Base-by-base conservation (phyloP, 2,329 filamentous ascomycete genomes). In the Claviceps fusiformis region DNA sequence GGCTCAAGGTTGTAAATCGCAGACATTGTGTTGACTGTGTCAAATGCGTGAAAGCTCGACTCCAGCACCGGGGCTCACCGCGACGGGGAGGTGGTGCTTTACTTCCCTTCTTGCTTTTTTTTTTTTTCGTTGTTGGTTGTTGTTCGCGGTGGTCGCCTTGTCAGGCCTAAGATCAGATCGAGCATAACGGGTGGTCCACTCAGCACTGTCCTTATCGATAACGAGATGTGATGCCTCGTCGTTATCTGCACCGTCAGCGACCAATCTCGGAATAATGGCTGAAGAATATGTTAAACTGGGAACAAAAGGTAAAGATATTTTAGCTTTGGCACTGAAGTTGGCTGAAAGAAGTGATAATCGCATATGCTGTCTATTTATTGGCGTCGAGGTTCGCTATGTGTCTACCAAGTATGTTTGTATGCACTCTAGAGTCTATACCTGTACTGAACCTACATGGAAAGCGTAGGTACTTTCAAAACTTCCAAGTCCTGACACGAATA, bases 1-100 rank as follows among this genome's bases (percentile, higher is more conserved):
- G 93, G 92, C 71, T 96, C 92, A 65, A 95, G 88, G 64, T 95
- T 95, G 72, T 97, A 97, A 56, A 91, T 85, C 48, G 87, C 78
- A 56, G 89, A 92, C 92, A 97, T 96, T 33, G n/a, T 51, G 15
- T 50, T 33, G n/a, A n/a, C n/a, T 44, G 31, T n/a, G 11, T 19
- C 33, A 8, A 29, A n/a, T 24, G 45, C 19, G 52, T 33, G 7
- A 33, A 13, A 0, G 9, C 33, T 35, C 39, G 45, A 29, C 45
- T 37, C 13, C 33, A 48, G 33, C 33, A 39, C 44, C 41, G 9
- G 19, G 3, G 24, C 19, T 29, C 44, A 31, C 44, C 15, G 43
- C 29, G 9, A 10, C 24, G 11, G 11, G 17, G 31, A 29, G 29
- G 13, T 33, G 31, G 4, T 27, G 13, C 24, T 46, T 46, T 29